phyloP scores from a whole-genome alignment of 768 basidiomycete genomes.

The Leccinum barrowsii region DNA sequence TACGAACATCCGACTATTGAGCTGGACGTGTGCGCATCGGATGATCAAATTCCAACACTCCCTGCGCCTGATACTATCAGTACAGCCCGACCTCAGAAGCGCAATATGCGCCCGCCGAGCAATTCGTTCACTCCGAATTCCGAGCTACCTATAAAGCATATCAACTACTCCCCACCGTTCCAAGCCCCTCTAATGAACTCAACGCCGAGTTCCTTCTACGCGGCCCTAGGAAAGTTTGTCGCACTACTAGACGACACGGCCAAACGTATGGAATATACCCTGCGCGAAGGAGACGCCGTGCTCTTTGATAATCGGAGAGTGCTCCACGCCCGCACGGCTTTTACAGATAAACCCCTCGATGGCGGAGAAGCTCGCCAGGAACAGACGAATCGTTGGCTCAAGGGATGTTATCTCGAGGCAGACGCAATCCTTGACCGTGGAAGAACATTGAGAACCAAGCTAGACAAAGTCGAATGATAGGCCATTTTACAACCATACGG shows the following conservation, averaged over 20 bases:
- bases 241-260: conserved; percentile 48
- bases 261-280: conserved; percentile 57
- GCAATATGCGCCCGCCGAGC: no score
- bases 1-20: conserved; percentile 73
- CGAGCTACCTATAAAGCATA: conserved; percentile 45
- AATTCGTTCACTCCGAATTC: neutral
- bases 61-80: no score
- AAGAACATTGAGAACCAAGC: conserved; percentile 43
- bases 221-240: conserved; percentile 61
- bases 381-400: conserved; percentile 77
- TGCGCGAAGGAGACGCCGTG: conserved; percentile 81
- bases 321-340: conserved; percentile 82
- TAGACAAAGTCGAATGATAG: conserved; percentile 6
- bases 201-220: conserved; percentile 56
- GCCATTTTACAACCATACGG: neutral
- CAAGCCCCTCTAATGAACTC: conserved; percentile 67
- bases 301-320: conserved; percentile 91
- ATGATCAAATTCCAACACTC: no score
- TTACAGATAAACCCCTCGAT: conserved; percentile 38
- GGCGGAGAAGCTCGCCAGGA: conserved; percentile 37
- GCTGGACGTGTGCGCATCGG: conserved; percentile 35
- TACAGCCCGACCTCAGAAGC: no score
- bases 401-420: conserved; percentile 79
- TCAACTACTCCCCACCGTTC: conserved; percentile 96
- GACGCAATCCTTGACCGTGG: conserved; percentile 61